These are phyloP conservation scores for Leccinum arenicola DNA, from an alignment of 768 basidiomycete genomes.

Conservation along the genomic window DNA sequence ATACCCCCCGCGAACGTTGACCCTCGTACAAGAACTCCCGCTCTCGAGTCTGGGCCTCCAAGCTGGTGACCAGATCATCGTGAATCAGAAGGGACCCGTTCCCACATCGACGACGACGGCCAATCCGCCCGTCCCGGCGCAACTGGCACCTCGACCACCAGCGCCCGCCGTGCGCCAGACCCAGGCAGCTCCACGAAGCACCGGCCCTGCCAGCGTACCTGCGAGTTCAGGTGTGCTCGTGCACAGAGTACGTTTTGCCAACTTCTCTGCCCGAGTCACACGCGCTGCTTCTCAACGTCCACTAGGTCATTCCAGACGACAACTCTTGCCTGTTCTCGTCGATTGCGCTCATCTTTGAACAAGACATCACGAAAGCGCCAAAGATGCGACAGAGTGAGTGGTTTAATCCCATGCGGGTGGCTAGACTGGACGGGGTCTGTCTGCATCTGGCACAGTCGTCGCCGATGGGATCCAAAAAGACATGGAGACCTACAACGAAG, in stretches of 20 bases:
- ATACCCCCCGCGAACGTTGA: slow-evolving; percentile 78
- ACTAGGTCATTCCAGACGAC: slow-evolving; percentile 89
- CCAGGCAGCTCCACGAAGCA: slow-evolving; percentile 9
- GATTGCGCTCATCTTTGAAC: slow-evolving; percentile 81
- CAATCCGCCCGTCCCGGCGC: slow-evolving; percentile 8
- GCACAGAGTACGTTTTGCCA: slow-evolving; percentile 52
- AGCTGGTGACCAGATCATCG: slow-evolving; percentile 84
- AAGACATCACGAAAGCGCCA: slow-evolving; percentile 68
- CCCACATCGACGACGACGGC: slow-evolving; percentile 1
- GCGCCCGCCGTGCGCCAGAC: slow-evolving; percentile 16
- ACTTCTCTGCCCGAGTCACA: background rate
- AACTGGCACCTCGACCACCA: slow-evolving; percentile 13
- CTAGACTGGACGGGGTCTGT: slow-evolving; percentile 5
- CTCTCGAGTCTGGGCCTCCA: slow-evolving; percentile 74
- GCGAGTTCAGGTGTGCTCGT: slow-evolving; percentile 65
- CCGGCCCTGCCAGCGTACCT: slow-evolving; percentile 56
- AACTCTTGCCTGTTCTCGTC: slow-evolving; percentile 94
- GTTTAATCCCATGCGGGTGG: background rate
- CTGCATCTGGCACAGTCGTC: slow-evolving; percentile 61
- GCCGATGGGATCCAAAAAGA: slow-evolving; percentile 77
- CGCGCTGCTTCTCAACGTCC: slow-evolving; percentile 7
- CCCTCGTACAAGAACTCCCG: slow-evolving; percentile 69
- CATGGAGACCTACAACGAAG: slow-evolving; percentile 74
- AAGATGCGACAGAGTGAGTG: slow-evolving; percentile 70
- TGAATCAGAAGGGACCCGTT: slow-evolving; percentile 42